A percentile compares a stretch with the other conserved stretches of the same genome.
Conservation (phyloP, 495 filamentous ascomycete genomes). For the Schizothecium vesticola region DNA sequence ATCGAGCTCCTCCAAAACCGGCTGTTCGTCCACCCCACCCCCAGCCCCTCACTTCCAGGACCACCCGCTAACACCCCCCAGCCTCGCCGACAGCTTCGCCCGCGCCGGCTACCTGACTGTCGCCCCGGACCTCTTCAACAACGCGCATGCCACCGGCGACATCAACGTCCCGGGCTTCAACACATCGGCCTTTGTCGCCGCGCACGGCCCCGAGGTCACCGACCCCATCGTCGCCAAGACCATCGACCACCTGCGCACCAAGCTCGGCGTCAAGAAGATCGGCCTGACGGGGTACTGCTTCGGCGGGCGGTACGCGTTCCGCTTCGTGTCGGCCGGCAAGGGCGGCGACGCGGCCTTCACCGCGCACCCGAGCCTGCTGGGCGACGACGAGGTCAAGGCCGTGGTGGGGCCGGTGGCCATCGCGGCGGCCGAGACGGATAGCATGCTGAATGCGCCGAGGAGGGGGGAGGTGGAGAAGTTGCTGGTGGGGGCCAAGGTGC, state of each 20-base stretch:
- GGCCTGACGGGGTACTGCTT: conserved; percentile 64
- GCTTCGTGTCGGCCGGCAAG: conserved; percentile 39
- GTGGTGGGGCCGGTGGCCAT: conserved; percentile 62
- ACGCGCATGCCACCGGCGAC: conserved; percentile 45
- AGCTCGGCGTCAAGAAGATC: conserved; percentile 55
- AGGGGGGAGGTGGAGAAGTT: conserved; percentile 48
- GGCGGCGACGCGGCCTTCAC: conserved; percentile 56
- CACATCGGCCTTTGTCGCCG: conserved; percentile 48
- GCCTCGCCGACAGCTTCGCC: conserved; percentile 69
- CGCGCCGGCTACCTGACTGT: conserved; percentile 69
- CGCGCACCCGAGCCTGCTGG: conserved; percentile 66
- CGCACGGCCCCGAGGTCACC: conserved; percentile 48
- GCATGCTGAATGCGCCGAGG: conserved; percentile 55
- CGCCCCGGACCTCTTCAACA: conserved; percentile 69
- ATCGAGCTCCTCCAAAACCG: conserved; percentile 56
- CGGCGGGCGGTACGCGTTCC: conserved; percentile 42
- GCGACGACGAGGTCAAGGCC: conserved; percentile 57
- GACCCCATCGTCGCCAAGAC: conserved; percentile 59
- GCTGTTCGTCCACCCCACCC: conserved; percentile 39
- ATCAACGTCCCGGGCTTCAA: conserved; percentile 52
- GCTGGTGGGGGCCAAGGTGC: conserved; percentile 21
- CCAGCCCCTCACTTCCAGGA: neutral
- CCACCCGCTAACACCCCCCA: neutral
- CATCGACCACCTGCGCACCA: conserved; percentile 53
- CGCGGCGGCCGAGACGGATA: conserved; percentile 63